These are phyloP conservation scores for Fusarium penzigii DNA, from an alignment of 2,329 filamentous ascomycete species.

Conservation along the genomic window DNA sequence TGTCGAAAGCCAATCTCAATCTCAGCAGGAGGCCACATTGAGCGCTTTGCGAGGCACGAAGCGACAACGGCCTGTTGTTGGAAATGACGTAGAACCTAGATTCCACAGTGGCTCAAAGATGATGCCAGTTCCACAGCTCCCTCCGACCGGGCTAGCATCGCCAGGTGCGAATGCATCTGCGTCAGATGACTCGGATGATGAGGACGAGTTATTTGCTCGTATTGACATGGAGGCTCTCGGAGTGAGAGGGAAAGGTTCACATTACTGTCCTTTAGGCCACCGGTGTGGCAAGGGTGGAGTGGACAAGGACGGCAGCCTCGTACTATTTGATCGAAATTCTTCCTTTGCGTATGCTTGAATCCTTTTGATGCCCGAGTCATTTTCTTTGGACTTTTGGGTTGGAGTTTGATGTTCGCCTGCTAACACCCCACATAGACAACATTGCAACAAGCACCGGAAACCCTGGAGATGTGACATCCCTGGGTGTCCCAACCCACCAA, in stretches of 20 bases:
- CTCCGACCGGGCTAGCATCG: slow-evolving; percentile 10
- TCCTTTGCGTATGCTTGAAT: slow-evolving; percentile 38
- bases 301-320: slow-evolving; percentile 39
- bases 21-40: slow-evolving; percentile 25
- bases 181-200: slow-evolving; percentile 34
- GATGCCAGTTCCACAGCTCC: slow-evolving; percentile 22
- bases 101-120: slow-evolving; percentile 24
- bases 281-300: slow-evolving; percentile 44
- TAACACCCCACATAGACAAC: slow-evolving; percentile 36
- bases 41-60: slow-evolving; percentile 21
- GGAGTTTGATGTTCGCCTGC: slow-evolving; percentile 10
- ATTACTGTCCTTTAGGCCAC: slow-evolving; percentile 38
- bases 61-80: slow-evolving; percentile 13
- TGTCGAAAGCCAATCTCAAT: slow-evolving; percentile 8
- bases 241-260: slow-evolving; percentile 41
- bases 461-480: slow-evolving; percentile 42
- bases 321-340: slow-evolving; percentile 44
- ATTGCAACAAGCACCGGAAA: slow-evolving; percentile 45
- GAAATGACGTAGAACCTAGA: slow-evolving; percentile 23
- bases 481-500: slow-evolving; percentile 43
- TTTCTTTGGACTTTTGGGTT: slow-evolving; percentile 1
- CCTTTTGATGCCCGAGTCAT: slow-evolving; percentile 3
- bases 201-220: slow-evolving; percentile 37
- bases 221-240: slow-evolving; percentile 43
- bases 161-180: slow-evolving; percentile 22